Conservation (phyloP, 2,329 filamentous ascomycete species). For the Exserohilum rostratum region DNA sequence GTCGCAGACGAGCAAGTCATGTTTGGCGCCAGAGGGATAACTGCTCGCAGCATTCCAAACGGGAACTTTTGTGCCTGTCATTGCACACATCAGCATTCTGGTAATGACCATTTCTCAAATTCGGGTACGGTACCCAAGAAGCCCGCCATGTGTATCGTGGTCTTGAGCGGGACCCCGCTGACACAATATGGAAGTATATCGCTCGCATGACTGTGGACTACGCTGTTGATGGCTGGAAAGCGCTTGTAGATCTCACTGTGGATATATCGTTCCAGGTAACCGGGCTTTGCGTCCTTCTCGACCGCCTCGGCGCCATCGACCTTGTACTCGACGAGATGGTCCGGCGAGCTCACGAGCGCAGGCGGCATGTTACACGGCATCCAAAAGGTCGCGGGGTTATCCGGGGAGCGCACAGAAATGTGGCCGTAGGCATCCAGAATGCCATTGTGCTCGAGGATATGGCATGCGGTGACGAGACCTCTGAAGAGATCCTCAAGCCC, state of each 20-base stretch:
- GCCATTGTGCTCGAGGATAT: conserved; percentile 60
- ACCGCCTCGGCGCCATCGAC: conserved; percentile 49
- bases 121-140: conserved; percentile 45
- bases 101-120: neutral
- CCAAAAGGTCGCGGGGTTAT: conserved; percentile 54
- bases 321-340: conserved; percentile 54
- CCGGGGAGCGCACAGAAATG: conserved; percentile 59
- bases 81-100: neutral
- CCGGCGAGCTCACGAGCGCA: conserved; percentile 49
- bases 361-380: conserved; percentile 53
- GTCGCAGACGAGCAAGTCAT: conserved; percentile 46
- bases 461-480: conserved; percentile 54
- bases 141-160: conserved; percentile 52
- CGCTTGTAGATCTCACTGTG: conserved; percentile 55
- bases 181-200: conserved; percentile 53
- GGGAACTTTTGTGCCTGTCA: conserved; percentile 40
- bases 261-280: conserved; percentile 53
- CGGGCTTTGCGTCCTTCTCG: conserved; percentile 41
- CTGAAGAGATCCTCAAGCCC: conserved; percentile 47
- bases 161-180: conserved; percentile 48
- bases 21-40: conserved; percentile 38
- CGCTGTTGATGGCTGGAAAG: conserved; percentile 51
- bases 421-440: conserved; percentile 63
- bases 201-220: conserved; percentile 53
- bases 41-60: conserved; percentile 44